These are phyloP conservation scores for Fusarium tuaranense DNA, from an alignment of 2,329 filamentous ascomycete genomes.

Conservation along the genomic window DNA sequence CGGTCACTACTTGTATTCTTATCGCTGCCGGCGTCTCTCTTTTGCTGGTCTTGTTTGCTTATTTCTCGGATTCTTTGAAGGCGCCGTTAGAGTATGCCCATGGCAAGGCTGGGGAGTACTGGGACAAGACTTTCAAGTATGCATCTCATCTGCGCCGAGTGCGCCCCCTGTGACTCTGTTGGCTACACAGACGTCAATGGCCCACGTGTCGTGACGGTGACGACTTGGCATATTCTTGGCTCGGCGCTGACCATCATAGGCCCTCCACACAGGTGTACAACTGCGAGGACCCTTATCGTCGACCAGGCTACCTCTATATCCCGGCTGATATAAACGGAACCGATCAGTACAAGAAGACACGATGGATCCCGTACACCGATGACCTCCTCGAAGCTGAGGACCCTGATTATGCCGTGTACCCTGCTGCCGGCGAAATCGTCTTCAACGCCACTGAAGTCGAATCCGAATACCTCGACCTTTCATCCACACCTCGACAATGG, in stretches of 20 bases:
- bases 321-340: conserved; percentile 50
- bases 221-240: conserved; percentile 24
- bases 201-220: conserved; percentile 1
- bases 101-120: conserved; percentile 25
- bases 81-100: conserved; percentile 28
- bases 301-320: conserved; percentile 69
- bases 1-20: conserved; percentile 17
- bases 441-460: conserved; percentile 72
- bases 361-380: conserved; percentile 33
- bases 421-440: conserved; percentile 61
- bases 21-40: conserved; percentile 29
- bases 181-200: not conserved
- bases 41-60: conserved; percentile 29
- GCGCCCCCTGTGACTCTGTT: not conserved
- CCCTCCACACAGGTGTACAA: conserved; percentile 6
- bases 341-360: conserved; percentile 71
- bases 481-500: conserved; percentile 34
- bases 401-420: conserved; percentile 57
- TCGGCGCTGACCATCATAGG: conserved; percentile 1
- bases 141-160: not conserved
- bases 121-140: conserved; percentile 17
- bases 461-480: conserved; percentile 6
- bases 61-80: conserved; percentile 28
- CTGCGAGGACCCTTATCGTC: conserved; percentile 53
- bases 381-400: conserved; percentile 70